Conservation (phyloP, 495 filamentous ascomycete species). For the Tricharina praecox region DNA sequence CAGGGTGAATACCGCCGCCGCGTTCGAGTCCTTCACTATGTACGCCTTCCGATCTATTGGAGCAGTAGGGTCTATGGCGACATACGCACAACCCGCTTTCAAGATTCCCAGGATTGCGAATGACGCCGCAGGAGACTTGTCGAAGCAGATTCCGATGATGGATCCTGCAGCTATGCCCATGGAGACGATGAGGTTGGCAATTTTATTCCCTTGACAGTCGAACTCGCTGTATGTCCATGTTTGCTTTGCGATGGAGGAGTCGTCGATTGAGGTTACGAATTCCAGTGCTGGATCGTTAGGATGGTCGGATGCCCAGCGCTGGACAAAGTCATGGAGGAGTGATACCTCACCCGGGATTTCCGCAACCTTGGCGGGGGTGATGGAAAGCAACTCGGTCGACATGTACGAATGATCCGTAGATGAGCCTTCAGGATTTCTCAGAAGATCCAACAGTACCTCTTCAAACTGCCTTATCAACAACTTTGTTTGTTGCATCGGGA, state of each 20-base stretch:
- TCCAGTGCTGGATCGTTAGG: conserved; percentile 41
- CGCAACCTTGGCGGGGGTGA: conserved; percentile 35
- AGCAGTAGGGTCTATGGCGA: conserved; percentile 53
- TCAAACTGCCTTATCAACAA: conserved; percentile 48
- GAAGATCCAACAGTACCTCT: conserved; percentile 33
- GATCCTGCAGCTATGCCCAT: conserved; percentile 30
- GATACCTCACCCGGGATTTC: conserved; percentile 30
- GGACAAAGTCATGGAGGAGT: conserved; percentile 49
- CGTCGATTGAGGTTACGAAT: conserved; percentile 35
- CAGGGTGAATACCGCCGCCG: conserved; percentile 36
- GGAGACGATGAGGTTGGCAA: conserved; percentile 38
- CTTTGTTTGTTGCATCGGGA: conserved; percentile 46
- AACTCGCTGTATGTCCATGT: conserved; percentile 48
- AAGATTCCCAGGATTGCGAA: conserved; percentile 65
- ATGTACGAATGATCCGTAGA: conserved; percentile 12
- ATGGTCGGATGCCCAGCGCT: conserved; percentile 29
- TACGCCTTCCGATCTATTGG: conserved; percentile 46
- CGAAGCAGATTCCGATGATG: conserved; percentile 61
- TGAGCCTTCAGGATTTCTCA: conserved; percentile 27
- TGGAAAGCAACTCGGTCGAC: conserved; percentile 33
- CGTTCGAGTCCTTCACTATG: conserved; percentile 46
- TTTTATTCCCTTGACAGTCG: conserved; percentile 40
- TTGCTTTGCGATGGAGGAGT: conserved; percentile 19
- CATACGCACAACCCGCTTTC: conserved; percentile 66
- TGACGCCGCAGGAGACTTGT: conserved; percentile 63